Conservation (phyloP, 2,329 filamentous ascomycete genomes). For the Lomentospora prolificans region DNA sequence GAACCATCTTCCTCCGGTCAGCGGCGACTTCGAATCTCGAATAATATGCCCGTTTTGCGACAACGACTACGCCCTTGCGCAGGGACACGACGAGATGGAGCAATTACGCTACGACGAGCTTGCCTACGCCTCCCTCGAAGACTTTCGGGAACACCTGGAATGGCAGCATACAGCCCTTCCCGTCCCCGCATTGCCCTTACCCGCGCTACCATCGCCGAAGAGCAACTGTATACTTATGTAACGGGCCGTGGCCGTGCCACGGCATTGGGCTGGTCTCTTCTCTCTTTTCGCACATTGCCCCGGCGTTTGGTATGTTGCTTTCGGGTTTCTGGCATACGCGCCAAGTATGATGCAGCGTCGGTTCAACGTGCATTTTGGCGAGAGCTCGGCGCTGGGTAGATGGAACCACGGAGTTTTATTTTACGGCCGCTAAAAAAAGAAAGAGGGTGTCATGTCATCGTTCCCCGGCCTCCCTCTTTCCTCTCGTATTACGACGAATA, state of each 20-base stretch:
- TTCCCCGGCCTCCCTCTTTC: too few relatives aligned
- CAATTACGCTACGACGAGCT: slow-evolving; percentile 36
- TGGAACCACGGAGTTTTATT: background rate
- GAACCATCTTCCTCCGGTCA: slow-evolving; percentile 42
- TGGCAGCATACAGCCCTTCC: slow-evolving; percentile 41
- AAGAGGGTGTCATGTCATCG: too few relatives aligned
- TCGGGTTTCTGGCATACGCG: slow-evolving; percentile 1
- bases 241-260: slow-evolving; percentile 9
- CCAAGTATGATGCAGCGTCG: too few relatives aligned
- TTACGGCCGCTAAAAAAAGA: background rate
- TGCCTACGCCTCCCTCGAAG: slow-evolving; percentile 37
- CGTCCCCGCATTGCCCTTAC: slow-evolving; percentile 14
- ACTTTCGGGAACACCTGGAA: slow-evolving; percentile 44
- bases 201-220: slow-evolving; percentile 12
- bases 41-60: slow-evolving; percentile 49
- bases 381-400: background rate
- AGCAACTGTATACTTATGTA: slow-evolving; percentile 39
- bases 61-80: slow-evolving; percentile 31
- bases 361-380: too few relatives aligned
- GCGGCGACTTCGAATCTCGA: slow-evolving; percentile 41
- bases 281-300: too few relatives aligned
- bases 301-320: background rate
- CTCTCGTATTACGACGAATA: background rate
- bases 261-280: slow-evolving; percentile 6
- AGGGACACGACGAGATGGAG: slow-evolving; percentile 38